phyloP scores from a whole-genome alignment of 2,329 filamentous ascomycete species.

The Rhynchosporium graminicola region DNA sequence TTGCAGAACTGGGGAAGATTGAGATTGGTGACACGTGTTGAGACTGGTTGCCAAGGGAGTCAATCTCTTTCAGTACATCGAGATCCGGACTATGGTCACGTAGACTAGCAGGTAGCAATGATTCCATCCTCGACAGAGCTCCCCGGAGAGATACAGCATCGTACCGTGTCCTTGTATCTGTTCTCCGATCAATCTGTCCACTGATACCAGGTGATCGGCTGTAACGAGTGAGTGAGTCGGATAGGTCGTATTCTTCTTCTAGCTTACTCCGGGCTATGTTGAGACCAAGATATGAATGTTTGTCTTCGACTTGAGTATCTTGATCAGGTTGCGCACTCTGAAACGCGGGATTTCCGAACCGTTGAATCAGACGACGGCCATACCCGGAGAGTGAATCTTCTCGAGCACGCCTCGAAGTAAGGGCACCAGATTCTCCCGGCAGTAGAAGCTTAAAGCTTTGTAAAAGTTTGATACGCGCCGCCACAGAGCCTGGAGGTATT shows the following conservation, averaged over 20 bases:
- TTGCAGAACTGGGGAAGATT: slow-evolving; percentile 4
- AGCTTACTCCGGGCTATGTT: slow-evolving; percentile 32
- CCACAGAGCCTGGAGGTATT: slow-evolving; percentile 42
- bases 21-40: slow-evolving; percentile 26
- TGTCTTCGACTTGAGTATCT: slow-evolving; percentile 32
- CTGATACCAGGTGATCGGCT: slow-evolving; percentile 23
- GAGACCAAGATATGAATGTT: slow-evolving; percentile 39
- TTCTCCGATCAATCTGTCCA: slow-evolving; percentile 19
- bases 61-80: slow-evolving; percentile 17
- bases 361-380: slow-evolving; percentile 36
- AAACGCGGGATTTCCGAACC: slow-evolving; percentile 35
- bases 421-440: slow-evolving; percentile 31
- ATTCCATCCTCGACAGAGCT: slow-evolving; percentile 18
- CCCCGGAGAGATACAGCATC: slow-evolving; percentile 26
- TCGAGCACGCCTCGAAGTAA: slow-evolving; percentile 30
- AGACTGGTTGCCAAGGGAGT: slow-evolving; percentile 24
- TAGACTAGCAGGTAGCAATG: slow-evolving; percentile 10
- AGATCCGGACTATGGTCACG: slow-evolving; percentile 1
- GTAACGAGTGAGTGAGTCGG: slow-evolving; percentile 16
- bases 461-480: slow-evolving; percentile 41
- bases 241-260: slow-evolving; percentile 33
- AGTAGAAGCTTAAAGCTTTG: slow-evolving; percentile 35
- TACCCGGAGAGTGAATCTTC: slow-evolving; percentile 38
- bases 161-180: slow-evolving; percentile 18
- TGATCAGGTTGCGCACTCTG: slow-evolving; percentile 33